Evolutionary conservation across 1,284 basidiomycete species (phyloP).

Genomic region (Marasmius fiardii): DNA sequence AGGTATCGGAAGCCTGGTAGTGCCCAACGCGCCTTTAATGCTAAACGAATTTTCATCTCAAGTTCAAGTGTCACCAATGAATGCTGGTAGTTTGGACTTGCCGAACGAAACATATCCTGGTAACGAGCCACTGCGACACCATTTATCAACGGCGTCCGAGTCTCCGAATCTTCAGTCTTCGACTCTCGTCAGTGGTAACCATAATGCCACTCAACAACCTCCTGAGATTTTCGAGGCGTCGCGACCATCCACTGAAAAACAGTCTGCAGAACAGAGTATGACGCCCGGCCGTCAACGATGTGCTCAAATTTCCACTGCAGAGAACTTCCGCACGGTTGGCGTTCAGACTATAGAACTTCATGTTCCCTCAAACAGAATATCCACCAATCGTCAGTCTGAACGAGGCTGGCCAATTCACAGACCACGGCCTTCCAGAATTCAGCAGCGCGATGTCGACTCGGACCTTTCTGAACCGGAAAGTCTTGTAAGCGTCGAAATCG

Average conservation of each 20-base stretch:
- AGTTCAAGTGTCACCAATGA: neutral
- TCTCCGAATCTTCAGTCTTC: neutral
- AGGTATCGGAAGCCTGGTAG: neutral
- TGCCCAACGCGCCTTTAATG: neutral
- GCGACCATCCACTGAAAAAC: too few species aligned
- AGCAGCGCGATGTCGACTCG: neutral
- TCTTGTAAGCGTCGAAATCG: neutral
- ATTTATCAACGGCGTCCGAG: neutral
- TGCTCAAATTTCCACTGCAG: neutral
- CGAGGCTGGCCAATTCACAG: neutral
- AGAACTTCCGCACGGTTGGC: neutral
- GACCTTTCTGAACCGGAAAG: neutral
- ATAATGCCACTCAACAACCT: neutral
- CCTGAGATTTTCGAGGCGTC: too few species aligned
- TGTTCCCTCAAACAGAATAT: too few species aligned
- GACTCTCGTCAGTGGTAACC: neutral
- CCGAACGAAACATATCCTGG: neutral
- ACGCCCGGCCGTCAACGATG: neutral
- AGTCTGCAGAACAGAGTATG: too few species aligned
- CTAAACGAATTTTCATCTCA: neutral
- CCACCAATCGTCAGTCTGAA: too few species aligned
- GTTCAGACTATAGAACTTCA: neutral
- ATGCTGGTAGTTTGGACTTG: neutral
- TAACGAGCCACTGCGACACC: neutral
- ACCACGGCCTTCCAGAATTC: neutral